Base-by-base conservation (phyloP, 2,329 filamentous ascomycete species). In the Samsoniella hepiali region DNA sequence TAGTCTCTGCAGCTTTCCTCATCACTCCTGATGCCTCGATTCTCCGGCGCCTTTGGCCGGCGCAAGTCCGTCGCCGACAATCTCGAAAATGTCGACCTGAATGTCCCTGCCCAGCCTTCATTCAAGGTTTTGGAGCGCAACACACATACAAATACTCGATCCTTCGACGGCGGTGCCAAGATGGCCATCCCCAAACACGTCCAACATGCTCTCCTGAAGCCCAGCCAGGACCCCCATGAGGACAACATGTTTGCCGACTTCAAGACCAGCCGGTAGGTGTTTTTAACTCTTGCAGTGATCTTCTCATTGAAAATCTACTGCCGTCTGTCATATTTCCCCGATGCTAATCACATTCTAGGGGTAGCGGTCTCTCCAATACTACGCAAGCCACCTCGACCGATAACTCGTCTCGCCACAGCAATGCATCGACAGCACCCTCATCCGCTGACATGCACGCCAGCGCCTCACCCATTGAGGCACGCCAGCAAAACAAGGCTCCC, bases 361-460 rank as follows among this genome's bases (percentile, higher is more conserved):
- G 82, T 73, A 86, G 84, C 75, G 83, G 83, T 68, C 82, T 84
- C 50, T 86, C 84, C 69, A 86, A 85, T 72, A 85, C 82, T 44
- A 87, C 84, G 64, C 84, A 86, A 73, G 82, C 82, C 65, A 80
- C 79, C 58, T 85, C 83, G 60, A 83, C 81, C 67, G 84, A 87
- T 73, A 84, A 82, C 68, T 87, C 84, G 40, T 87, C 84, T 57
- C 81, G 84, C 70, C 82, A 87, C 71, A 87, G 84, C 73, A 85
- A 85, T 73, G 82, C 79, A 59, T 87, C 84, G n/a, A 87, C 84
- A 44, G 78, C 84, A 42, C 83, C 84, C 13, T 87, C 84, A 3
- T 86, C 84, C 3, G 80, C 83, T 58, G 84, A 78, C 51, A 65
- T 69, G 64, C 66, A 68, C 31, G 67, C 69, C 29, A 70, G 63